A percentile compares a stretch with the other conserved stretches of the same genome.
phyloP scores from a whole-genome alignment of 2,329 filamentous ascomycete species.

The Xylariales sp. region DNA sequence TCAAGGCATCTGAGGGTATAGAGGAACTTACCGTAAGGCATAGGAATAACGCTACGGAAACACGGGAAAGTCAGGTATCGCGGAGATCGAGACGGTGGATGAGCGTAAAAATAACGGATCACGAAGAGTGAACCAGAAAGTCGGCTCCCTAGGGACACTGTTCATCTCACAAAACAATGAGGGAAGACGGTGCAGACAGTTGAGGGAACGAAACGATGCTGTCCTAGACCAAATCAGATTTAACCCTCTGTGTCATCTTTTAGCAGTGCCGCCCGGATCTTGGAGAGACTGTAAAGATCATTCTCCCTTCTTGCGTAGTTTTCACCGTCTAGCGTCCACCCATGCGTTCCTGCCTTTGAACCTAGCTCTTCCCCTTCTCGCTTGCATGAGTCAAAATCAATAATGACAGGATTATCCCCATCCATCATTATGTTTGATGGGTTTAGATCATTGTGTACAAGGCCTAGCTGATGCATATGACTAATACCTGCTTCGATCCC shows the following conservation, averaged over 20 bases:
- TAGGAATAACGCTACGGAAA: no score
- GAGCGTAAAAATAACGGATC: no score
- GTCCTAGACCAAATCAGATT: not conserved
- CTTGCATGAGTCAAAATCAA: conserved; percentile 38
- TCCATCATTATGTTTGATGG: conserved; percentile 38
- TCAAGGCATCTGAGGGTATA: no score
- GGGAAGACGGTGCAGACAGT: no score
- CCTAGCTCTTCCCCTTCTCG: conserved; percentile 28
- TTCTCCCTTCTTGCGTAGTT: conserved; percentile 18
- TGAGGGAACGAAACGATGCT: no score
- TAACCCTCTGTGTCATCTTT: not conserved
- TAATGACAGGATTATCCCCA: conserved; percentile 35
- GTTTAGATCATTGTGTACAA: conserved; percentile 33
- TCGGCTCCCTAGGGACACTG: no score
- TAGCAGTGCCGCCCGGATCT: not conserved
- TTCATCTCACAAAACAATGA: no score
- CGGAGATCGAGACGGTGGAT: no score
- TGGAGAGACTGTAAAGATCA: conserved; percentile 17
- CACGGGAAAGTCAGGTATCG: no score
- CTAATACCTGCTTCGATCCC: conserved; percentile 20
- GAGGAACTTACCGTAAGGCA: no score
- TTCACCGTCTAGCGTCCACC: conserved; percentile 19
- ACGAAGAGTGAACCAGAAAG: no score
- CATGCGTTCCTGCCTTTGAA: conserved; percentile 26
- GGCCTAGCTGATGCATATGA: conserved; percentile 29